These are phyloP conservation scores for Aureobasidium musti DNA, from an alignment of 2,329 filamentous ascomycete genomes.

Conservation along the genomic window DNA sequence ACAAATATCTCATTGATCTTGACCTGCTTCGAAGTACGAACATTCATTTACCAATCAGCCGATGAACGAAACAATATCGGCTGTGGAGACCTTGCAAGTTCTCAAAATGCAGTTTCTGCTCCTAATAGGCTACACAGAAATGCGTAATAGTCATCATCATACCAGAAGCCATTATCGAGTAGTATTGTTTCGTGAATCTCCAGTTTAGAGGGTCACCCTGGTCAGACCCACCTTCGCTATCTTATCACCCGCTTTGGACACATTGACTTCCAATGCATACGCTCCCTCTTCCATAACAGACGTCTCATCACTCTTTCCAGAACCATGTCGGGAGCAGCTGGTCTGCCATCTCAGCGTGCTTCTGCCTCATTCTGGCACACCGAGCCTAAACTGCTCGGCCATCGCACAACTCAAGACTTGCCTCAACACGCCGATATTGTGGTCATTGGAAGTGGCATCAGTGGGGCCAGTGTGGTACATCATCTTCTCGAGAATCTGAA, in stretches of 20 bases:
- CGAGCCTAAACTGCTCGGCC: conserved; percentile 66
- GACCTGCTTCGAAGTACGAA: too few species aligned
- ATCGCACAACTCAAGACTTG: conserved; percentile 65
- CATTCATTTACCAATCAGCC: too few species aligned
- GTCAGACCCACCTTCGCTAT: background rate
- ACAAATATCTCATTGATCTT: too few species aligned
- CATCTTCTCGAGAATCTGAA: conserved; percentile 44
- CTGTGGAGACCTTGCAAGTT: too few species aligned
- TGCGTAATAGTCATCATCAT: too few species aligned
- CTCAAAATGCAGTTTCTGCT: too few species aligned
- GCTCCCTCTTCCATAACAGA: too few species aligned
- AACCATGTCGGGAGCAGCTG: background rate
- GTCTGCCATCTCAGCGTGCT: conserved; percentile 61
- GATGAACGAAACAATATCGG: too few species aligned
- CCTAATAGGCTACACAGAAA: too few species aligned
- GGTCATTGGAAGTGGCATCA: conserved; percentile 74
- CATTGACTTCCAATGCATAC: background rate
- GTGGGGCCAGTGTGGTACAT: conserved; percentile 69
- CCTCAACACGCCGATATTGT: conserved; percentile 67
- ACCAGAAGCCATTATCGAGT: too few species aligned
- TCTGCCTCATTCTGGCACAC: conserved; percentile 73
- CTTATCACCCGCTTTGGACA: background rate
- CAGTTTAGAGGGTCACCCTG: background rate
- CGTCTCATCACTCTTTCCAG: background rate
- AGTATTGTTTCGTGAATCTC: too few species aligned